These are phyloP conservation scores for Serendipita sp. DNA, from an alignment of 768 basidiomycete species.

Conservation along the genomic window DNA sequence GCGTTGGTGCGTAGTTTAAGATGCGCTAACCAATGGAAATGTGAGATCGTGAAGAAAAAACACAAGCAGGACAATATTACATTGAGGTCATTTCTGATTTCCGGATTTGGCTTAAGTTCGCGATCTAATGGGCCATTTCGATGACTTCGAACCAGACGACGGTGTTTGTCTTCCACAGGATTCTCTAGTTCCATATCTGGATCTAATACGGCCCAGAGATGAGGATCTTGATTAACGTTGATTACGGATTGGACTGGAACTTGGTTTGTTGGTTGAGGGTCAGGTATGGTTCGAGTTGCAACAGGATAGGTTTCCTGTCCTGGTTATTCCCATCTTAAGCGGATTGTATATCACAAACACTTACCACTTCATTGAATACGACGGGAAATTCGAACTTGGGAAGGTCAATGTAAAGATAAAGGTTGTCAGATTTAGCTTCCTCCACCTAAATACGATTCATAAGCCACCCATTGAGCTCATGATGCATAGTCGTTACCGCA, in stretches of 20 bases:
- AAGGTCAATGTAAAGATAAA: slow-evolving; percentile 92
- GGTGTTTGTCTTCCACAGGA: slow-evolving; percentile 93
- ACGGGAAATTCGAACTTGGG: slow-evolving; percentile 96
- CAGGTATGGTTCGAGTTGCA: slow-evolving; percentile 13
- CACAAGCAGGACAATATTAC: slow-evolving; percentile 28
- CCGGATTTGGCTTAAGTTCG: slow-evolving; percentile 93
- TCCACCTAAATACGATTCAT: slow-evolving; percentile 42
- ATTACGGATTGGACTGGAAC: slow-evolving; percentile 15
- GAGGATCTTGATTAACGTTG: slow-evolving; percentile 39
- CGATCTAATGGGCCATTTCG: slow-evolving; percentile 87
- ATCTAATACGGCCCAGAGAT: slow-evolving; percentile 78
- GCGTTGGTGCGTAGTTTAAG: slow-evolving; percentile 80
- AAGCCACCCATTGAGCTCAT: neutral
- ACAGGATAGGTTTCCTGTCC: slow-evolving; percentile 11
- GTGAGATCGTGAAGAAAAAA: neutral
- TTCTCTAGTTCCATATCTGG: slow-evolving; percentile 86
- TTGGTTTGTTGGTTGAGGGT: neutral
- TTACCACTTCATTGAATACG: slow-evolving; percentile 77
- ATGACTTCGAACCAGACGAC: slow-evolving; percentile 85
- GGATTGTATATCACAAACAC: slow-evolving; percentile 15
- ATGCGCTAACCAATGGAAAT: slow-evolving; percentile 42
- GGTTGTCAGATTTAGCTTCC: slow-evolving; percentile 75
- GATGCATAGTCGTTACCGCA: slow-evolving; percentile 31
- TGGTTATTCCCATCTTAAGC: neutral
- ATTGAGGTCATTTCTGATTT: slow-evolving; percentile 81